Conservation (phyloP, 73 alveolate genomes). For the Paraurostyla sp. region DNA sequence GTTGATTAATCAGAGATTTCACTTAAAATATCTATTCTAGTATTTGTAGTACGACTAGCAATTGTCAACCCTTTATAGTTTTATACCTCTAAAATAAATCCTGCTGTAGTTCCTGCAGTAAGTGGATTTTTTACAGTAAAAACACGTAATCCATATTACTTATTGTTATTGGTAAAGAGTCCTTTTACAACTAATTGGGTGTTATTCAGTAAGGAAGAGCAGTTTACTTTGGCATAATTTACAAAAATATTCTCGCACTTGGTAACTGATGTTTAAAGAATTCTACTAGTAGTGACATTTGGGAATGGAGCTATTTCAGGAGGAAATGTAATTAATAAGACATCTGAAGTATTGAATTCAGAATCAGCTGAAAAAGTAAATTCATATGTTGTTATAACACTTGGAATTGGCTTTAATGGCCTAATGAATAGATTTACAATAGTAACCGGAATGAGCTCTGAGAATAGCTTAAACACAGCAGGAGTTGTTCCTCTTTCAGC, state of each 20-base stretch:
- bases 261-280: not conserved
- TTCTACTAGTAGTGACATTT: slow-evolving; percentile 29
- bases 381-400: slow-evolving; percentile 64
- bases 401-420: slow-evolving; percentile 60
- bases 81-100: not conserved
- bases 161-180: not conserved
- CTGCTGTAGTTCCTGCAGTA: slow-evolving; percentile 21
- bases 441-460: slow-evolving; percentile 36
- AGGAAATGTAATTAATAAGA: slow-evolving; percentile 15
- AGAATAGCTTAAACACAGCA: not conserved
- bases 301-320: slow-evolving; percentile 8
- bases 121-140: not conserved
- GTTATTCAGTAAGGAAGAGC: not conserved
- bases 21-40: slow-evolving; percentile 12
- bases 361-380: slow-evolving; percentile 66
- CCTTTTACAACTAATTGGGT: not conserved
- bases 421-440: not conserved
- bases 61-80: not conserved
- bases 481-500: slow-evolving; percentile 50
- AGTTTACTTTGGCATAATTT: not conserved
- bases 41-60: slow-evolving; percentile 41
- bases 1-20: not conserved
- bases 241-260: not conserved
- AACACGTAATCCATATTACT: slow-evolving; percentile 9
- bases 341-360: not conserved